Conservation (phyloP, 1,284 basidiomycete genomes). For the Gomphus bonarii region DNA sequence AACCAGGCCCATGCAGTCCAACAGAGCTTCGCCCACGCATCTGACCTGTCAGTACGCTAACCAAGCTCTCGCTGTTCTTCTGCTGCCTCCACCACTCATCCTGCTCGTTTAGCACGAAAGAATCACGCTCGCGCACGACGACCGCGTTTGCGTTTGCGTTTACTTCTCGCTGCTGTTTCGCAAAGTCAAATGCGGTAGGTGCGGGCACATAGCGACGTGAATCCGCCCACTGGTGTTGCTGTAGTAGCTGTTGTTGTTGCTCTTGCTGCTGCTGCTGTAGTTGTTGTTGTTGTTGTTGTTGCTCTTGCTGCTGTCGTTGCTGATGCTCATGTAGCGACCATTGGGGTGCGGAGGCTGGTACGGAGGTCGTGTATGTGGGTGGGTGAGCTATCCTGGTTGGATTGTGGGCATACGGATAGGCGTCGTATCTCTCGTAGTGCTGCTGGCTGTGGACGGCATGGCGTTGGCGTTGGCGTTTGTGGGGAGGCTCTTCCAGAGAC, state of each 20-base stretch:
- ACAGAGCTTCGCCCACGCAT: not conserved
- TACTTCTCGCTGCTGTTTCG: not conserved
- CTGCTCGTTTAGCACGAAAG: too few relatives aligned
- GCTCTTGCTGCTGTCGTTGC: too few relatives aligned
- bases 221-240: not conserved
- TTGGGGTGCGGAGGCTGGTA: not conserved
- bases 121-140: not conserved
- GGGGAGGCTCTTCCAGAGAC: slow-evolving; percentile 3
- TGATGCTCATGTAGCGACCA: not conserved
- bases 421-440: slow-evolving; percentile 2
- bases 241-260: too few relatives aligned
- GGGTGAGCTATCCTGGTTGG: not conserved
- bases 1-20: not conserved
- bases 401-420: not conserved
- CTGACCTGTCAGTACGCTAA: not conserved
- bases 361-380: not conserved
- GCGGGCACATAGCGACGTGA: not conserved
- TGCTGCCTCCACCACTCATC: not conserved
- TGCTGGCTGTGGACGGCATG: slow-evolving; percentile 1
- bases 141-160: not conserved
- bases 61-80: not conserved
- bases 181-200: not conserved
- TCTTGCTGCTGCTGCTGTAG: too few relatives aligned
- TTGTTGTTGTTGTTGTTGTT: too few relatives aligned
- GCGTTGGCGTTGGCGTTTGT: not conserved